phyloP scores from a whole-genome alignment of 179 eudicot genomes.

The Patellifolia procumbens region DNA sequence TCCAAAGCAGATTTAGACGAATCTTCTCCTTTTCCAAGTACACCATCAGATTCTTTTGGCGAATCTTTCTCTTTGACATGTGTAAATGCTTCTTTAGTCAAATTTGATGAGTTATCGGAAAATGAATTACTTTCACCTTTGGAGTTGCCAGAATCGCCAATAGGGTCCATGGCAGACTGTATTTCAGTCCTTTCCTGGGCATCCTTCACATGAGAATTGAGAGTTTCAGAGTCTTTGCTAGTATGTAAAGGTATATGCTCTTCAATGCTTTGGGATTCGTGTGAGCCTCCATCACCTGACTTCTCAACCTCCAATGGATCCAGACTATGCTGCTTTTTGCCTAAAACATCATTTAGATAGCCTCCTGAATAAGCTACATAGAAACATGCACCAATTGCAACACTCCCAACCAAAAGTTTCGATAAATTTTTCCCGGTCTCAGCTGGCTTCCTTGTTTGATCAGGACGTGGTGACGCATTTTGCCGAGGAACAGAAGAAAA shows the following conservation, averaged over 20 bases:
- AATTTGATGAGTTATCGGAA: conserved; percentile 21
- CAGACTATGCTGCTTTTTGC: conserved; percentile 33
- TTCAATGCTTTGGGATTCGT: conserved; percentile 25
- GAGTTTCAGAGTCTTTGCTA: conserved; percentile 36
- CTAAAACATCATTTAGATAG: conserved; percentile 41
- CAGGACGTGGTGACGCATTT: conserved; percentile 45
- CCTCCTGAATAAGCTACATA: conserved; percentile 61
- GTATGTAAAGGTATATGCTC: conserved; percentile 29
- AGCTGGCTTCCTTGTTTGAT: conserved; percentile 47
- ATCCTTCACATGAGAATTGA: conserved; percentile 35
- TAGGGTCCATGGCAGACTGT: conserved; percentile 31
- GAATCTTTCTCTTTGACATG: conserved; percentile 37
- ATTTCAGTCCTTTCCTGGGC: conserved; percentile 37
- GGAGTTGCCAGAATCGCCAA: conserved; percentile 36
- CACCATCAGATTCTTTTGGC: conserved; percentile 32
- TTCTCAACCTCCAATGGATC: conserved; percentile 27
- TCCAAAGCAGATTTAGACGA: conserved; percentile 28
- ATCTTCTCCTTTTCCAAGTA: conserved; percentile 22
- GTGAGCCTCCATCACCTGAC: conserved; percentile 26
- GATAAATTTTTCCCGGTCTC: conserved; percentile 41
- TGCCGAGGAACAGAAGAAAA: conserved; percentile 52
- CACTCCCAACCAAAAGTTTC: conserved; percentile 60
- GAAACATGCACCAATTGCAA: conserved; percentile 63
- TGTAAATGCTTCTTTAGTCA: conserved; percentile 26
- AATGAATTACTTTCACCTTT: conserved; percentile 34